Evolutionary conservation across 352 stramenopile genomes (phyloP), one percentile per base, ranked within the genome.

Genomic region (Globisporangium splendens): DNA sequence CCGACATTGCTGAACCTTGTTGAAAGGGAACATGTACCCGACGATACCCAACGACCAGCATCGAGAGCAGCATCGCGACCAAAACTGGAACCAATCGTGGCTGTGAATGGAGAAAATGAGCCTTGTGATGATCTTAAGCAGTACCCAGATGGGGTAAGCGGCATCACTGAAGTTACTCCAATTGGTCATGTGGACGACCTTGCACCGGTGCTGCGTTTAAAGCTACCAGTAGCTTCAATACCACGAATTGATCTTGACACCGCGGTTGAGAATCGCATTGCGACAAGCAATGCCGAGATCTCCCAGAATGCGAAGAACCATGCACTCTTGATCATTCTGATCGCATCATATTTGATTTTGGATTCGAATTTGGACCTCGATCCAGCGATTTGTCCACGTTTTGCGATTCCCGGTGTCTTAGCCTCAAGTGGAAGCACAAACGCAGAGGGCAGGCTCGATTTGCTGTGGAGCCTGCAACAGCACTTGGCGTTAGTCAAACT

Each of bases 381-480:
- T 33, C 61, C 74, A 17, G 28, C 41, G 20, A 24, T 76, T 5
- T 80, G 73, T 33, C 66, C 69, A 11, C 73, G 73, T 2, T 67
- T 77, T 33, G 73, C 62, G 35, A 64, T 77, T 31, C 21, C 73
- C 0, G 17, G 14, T 21, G n/a, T 14, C 21, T 13, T 48, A 58
- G 11, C 14, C 3, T 46, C 20, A 18, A 54, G 1, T 17, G 39
- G 12, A 12, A 20, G 14, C 21, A 39, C 2, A 8, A 24, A 53
- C 4, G 11, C 8, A 44, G 17, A 7, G 21, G 41, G 8, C 41
- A 39, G 43, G 15, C 53, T 33, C 2, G 74, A 86, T 21, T 35
- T 89, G 24, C 57, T 89, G 22, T 75, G 70, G 63, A 69, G 38
- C 1, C 47, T 89, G 0, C 79, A 89, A 44, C 66, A 68, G 12